Evolutionary conservation across 2,329 filamentous ascomycete species (phyloP).

Genomic region (Hortaea sp.): DNA sequence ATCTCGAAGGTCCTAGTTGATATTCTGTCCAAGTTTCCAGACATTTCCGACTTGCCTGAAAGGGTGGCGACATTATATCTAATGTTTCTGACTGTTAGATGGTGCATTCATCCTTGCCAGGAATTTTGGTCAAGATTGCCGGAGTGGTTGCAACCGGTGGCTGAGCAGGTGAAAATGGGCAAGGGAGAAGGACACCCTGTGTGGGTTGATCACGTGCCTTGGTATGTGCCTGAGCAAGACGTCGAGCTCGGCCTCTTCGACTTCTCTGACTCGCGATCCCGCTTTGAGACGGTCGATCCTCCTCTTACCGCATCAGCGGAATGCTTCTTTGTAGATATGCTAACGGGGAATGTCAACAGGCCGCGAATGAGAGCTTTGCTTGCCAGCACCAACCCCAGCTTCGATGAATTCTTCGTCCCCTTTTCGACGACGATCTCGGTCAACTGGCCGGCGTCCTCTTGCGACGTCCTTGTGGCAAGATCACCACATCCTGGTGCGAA

Average conservation of each 20-base stretch:
- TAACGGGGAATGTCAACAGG: conserved; percentile 21
- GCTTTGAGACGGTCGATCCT: too few relatives aligned
- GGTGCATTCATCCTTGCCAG: conserved; percentile 69
- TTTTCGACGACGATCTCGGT: conserved; percentile 66
- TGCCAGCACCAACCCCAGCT: conserved; percentile 39
- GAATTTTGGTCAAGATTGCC: conserved; percentile 74
- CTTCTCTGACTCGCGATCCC: neutral
- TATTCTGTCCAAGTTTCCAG: conserved; percentile 73
- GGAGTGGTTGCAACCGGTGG: conserved; percentile 57
- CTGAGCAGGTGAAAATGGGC: conserved; percentile 51
- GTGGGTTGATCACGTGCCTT: conserved; percentile 78
- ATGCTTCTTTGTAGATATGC: neutral
- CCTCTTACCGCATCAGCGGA: too few relatives aligned
- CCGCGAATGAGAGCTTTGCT: conserved; percentile 64
- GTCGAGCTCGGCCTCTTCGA: neutral
- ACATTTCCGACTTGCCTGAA: conserved; percentile 68
- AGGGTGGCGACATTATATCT: conserved; percentile 71
- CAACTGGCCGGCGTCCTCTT: conserved; percentile 80
- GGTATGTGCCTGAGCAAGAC: conserved; percentile 29
- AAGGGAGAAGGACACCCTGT: conserved; percentile 54
- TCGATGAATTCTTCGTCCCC: conserved; percentile 75
- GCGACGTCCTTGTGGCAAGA: conserved; percentile 46
- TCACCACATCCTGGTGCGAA: conserved; percentile 11
- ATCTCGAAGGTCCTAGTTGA: conserved; percentile 79
- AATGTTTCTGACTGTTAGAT: conserved; percentile 77